Evolutionary conservation across 2,329 filamentous ascomycete species (phyloP).

Genomic region (Ascochyta fabae): DNA sequence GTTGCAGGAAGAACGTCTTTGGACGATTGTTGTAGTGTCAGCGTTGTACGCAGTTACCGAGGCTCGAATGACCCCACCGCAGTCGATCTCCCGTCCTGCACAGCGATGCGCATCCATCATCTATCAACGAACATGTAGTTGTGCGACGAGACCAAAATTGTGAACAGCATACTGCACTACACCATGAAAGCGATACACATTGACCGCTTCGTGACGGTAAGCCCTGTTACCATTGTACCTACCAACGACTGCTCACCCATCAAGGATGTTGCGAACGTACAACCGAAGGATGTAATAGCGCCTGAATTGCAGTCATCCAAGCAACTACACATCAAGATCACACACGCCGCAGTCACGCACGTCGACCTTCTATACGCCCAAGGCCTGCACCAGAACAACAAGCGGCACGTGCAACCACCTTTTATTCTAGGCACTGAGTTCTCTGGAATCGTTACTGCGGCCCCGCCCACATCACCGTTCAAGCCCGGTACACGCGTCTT

Average conservation of each 20-base stretch:
- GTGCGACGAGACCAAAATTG: neutral
- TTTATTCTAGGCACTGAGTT: conserved; percentile 69
- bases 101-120: neutral
- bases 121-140: neutral
- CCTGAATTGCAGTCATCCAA: conserved; percentile 46
- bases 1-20: neutral
- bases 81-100: conserved; percentile 8
- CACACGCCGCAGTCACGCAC: conserved; percentile 65
- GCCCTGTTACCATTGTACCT: neutral
- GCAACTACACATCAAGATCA: conserved; percentile 56
- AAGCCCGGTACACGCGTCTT: conserved; percentile 61
- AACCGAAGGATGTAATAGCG: conserved; percentile 28
- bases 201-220: conserved; percentile 22
- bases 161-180: neutral
- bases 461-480: conserved; percentile 47
- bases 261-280: conserved; percentile 40
- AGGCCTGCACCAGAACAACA: conserved; percentile 67
- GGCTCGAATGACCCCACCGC: conserved; percentile 7
- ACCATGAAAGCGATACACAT: conserved; percentile 33
- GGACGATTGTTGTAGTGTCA: neutral
- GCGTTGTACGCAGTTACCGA: conserved; percentile 10
- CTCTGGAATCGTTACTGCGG: conserved; percentile 58
- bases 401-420: conserved; percentile 61
- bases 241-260: neutral
- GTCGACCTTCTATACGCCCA: conserved; percentile 65